Evolutionary conservation across 1,284 basidiomycete species (phyloP).

Genomic region (Puccinia coronata): DNA sequence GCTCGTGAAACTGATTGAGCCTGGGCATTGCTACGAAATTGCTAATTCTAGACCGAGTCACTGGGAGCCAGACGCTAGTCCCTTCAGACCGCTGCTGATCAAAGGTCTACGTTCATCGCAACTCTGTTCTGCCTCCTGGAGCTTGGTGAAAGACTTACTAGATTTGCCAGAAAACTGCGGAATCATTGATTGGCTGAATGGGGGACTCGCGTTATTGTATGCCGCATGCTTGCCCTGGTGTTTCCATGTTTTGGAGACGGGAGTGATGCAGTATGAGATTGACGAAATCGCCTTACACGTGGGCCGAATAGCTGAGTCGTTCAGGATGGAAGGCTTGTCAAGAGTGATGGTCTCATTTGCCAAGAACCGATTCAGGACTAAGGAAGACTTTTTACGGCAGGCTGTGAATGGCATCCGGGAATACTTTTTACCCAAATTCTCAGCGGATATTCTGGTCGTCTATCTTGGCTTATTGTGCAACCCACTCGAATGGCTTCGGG

Average conservation of each 20-base stretch:
- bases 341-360: conserved; percentile 48
- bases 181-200: conserved; percentile 46
- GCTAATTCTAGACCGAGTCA: conserved; percentile 25
- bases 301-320: conserved; percentile 25
- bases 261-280: conserved; percentile 49
- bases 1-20: conserved; percentile 32
- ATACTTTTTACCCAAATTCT: conserved; percentile 39
- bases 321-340: conserved; percentile 45
- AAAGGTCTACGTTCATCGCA: conserved; percentile 47
- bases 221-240: conserved; percentile 48
- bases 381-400: conserved; percentile 47
- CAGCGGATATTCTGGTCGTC: conserved; percentile 19
- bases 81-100: conserved; percentile 26
- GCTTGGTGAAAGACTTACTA: conserved; percentile 36
- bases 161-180: conserved; percentile 31
- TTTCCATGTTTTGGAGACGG: conserved; percentile 46
- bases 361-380: conserved; percentile 44
- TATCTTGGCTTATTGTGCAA: conserved; percentile 48
- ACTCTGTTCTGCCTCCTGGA: conserved; percentile 43
- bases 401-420: conserved; percentile 49
- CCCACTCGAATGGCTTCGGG: conserved; percentile 40
- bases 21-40: conserved; percentile 34
- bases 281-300: conserved; percentile 44
- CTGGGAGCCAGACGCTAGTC: conserved; percentile 35
- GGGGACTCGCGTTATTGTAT: conserved; percentile 41